phyloP scores from a whole-genome alignment of 139 green algal genomes.

The Coccomyxa sp. region DNA sequence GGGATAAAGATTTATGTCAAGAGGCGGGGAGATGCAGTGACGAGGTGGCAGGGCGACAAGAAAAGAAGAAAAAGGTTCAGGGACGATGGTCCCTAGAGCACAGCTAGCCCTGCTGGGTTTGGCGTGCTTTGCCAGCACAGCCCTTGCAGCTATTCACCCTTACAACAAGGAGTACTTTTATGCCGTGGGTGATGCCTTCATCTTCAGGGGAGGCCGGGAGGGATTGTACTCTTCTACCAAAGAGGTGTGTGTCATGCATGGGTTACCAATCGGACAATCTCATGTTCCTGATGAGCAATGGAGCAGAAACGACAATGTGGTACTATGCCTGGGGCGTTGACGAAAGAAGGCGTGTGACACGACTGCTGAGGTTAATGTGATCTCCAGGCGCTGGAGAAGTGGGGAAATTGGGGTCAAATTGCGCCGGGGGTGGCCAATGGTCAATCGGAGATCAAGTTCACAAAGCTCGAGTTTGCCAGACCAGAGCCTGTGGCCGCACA shows the following conservation, averaged over 20 bases:
- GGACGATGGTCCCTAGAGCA: not conserved
- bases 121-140: not conserved
- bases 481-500: conserved; percentile 24
- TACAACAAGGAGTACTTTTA: conserved; percentile 47
- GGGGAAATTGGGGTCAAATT: conserved; percentile 30
- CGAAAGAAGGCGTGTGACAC: too few relatives aligned
- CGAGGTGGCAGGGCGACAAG: too few relatives aligned
- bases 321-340: not conserved
- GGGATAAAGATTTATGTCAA: too few relatives aligned
- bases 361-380: not conserved
- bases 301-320: too few relatives aligned
- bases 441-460: conserved; percentile 47
- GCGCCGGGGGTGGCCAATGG: conserved; percentile 39
- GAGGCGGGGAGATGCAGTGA: too few relatives aligned
- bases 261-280: too few relatives aligned
- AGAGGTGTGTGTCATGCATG: conserved; percentile 12
- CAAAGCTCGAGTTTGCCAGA: conserved; percentile 42
- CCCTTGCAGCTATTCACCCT: conserved; percentile 26
- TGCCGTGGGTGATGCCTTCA: conserved; percentile 34
- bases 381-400: conserved; percentile 29
- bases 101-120: not conserved
- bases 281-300: too few relatives aligned
- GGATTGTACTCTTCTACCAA: conserved; percentile 39
- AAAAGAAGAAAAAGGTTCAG: too few relatives aligned
- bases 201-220: conserved; percentile 46